These are phyloP conservation scores for Kurtzmaniella fragi DNA, from an alignment of 805 yeast genomes.

Conservation along the genomic window DNA sequence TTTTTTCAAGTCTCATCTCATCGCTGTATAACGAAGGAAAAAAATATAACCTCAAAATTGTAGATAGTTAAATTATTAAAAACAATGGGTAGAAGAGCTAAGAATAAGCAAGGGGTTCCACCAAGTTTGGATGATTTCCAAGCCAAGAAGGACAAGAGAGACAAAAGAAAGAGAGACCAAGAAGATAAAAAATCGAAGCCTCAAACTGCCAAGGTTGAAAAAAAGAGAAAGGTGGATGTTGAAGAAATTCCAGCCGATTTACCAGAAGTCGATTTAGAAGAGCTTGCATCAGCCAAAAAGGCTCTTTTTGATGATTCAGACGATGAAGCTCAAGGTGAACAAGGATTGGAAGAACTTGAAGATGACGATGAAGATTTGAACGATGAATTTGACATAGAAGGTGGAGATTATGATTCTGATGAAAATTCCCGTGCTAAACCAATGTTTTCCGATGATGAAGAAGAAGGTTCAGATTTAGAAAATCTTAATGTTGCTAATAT, in stretches of 20 bases:
- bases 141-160: slow-evolving; percentile 36
- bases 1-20: slow-evolving; percentile 4
- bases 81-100: slow-evolving; percentile 86
- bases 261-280: slow-evolving; percentile 67
- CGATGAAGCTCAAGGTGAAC: slow-evolving; percentile 46
- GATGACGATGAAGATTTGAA: slow-evolving; percentile 21
- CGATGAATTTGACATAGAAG: slow-evolving; percentile 36
- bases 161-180: slow-evolving; percentile 12
- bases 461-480: slow-evolving; percentile 50
- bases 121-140: slow-evolving; percentile 84
- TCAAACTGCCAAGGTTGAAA: slow-evolving; percentile 12
- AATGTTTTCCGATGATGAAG: slow-evolving; percentile 78
- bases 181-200: slow-evolving; percentile 10
- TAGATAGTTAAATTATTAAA: too few species aligned
- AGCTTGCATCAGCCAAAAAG: slow-evolving; percentile 63
- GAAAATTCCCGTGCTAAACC: slow-evolving; percentile 60
- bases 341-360: slow-evolving; percentile 33
- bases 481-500: slow-evolving; percentile 73
- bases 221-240: slow-evolving; percentile 24
- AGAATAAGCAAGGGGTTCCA: slow-evolving; percentile 89
- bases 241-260: slow-evolving; percentile 42
- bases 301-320: slow-evolving; percentile 74
- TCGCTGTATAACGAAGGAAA: neutral
- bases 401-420: slow-evolving; percentile 45
- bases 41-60: too few species aligned